These are phyloP conservation scores for Daldinia sp. DNA, from an alignment of 2,329 filamentous ascomycete species.

Conservation along the genomic window DNA sequence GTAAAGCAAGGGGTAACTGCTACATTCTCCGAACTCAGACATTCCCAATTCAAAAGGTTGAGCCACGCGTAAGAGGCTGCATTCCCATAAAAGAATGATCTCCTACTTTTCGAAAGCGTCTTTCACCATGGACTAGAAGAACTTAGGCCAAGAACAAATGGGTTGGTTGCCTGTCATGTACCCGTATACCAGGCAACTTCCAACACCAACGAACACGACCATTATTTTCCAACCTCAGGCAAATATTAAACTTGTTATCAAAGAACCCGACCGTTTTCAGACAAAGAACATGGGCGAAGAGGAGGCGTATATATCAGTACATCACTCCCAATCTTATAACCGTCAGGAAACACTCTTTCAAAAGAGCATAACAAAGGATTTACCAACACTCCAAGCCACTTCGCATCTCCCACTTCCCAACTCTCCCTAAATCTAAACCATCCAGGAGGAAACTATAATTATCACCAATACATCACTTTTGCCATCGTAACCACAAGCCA, in stretches of 20 bases:
- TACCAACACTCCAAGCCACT: neutral
- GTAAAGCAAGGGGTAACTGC: neutral
- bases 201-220: neutral
- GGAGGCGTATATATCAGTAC: slow-evolving; percentile 1
- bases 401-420: neutral
- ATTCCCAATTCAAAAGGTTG: neutral
- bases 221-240: neutral
- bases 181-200: neutral
- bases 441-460: neutral
- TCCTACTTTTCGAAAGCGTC: neutral
- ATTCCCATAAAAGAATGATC: neutral
- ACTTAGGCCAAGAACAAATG: neutral
- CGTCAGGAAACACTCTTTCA: neutral
- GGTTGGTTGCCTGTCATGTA: neutral
- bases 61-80: neutral
- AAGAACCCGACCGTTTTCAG: slow-evolving; percentile 13
- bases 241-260: neutral
- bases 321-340: neutral
- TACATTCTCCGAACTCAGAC: neutral
- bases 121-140: neutral
- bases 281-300: neutral
- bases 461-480: too few species aligned
- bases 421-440: too few species aligned
- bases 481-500: neutral
- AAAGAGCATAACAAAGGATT: slow-evolving; percentile 3